Evolutionary conservation across 805 yeast species (phyloP).

Genomic region (Kuraishia borneana): DNA sequence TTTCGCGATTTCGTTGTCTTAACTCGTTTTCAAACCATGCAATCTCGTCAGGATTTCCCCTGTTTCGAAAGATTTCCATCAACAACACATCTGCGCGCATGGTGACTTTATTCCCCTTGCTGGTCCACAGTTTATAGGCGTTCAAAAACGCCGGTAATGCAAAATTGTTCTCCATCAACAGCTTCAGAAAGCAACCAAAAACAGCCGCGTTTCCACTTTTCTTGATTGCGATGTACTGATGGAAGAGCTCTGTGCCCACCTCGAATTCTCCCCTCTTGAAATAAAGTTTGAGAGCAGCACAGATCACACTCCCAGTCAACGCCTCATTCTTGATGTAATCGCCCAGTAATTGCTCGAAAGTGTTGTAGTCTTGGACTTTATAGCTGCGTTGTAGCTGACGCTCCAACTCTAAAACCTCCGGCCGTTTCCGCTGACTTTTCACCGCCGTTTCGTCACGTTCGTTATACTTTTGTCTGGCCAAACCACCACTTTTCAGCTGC

Average conservation of each 20-base stretch:
- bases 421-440: no score
- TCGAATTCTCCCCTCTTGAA: constrained; percentile 1
- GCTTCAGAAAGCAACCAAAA: background rate
- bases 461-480: no score
- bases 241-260: constrained; percentile 2
- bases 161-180: background rate
- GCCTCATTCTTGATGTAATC: background rate
- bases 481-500: no score
- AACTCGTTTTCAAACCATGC: constrained; percentile 1
- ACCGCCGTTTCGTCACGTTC: no score
- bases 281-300: constrained; percentile 1
- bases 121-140: constrained; percentile 1
- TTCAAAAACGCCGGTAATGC: background rate
- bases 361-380: background rate
- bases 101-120: background rate
- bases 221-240: constrained; percentile 1
- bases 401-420: no score
- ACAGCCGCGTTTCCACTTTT: background rate
- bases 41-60: background rate
- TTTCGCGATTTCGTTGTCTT: background rate
- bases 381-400: no score
- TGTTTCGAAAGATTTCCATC: background rate
- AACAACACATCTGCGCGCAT: background rate
- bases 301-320: background rate
- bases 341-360: background rate